Evolutionary conservation across 768 basidiomycete species (phyloP).

Genomic region (Russula sp.): DNA sequence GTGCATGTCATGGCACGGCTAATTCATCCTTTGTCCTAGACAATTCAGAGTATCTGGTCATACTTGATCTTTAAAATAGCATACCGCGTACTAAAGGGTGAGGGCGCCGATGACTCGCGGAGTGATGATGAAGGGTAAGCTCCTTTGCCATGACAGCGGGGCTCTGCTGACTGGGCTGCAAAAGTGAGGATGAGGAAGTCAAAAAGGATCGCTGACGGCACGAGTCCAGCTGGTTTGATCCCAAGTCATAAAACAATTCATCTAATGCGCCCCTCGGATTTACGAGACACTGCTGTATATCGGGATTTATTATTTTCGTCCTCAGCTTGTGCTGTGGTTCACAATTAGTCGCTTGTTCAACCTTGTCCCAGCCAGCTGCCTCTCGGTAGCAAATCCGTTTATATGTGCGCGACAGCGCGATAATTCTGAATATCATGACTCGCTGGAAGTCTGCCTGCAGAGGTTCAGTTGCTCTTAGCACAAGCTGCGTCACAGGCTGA

Average conservation of each 20-base stretch:
- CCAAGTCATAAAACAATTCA: slow-evolving; percentile 3
- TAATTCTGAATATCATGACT: background rate
- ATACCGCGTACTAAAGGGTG: slow-evolving; percentile 69
- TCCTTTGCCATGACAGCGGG: slow-evolving; percentile 6
- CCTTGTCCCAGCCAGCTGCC: background rate
- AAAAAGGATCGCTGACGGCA: slow-evolving; percentile 31
- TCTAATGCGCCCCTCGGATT: slow-evolving; percentile 4
- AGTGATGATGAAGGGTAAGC: slow-evolving; percentile 77
- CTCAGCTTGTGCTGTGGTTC: slow-evolving; percentile 1
- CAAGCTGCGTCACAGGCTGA: background rate
- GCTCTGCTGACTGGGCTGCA: slow-evolving; percentile 6
- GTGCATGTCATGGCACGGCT: background rate
- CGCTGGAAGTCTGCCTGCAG: background rate
- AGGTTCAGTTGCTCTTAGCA: background rate
- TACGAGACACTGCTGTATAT: slow-evolving; percentile 12
- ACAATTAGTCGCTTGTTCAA: background rate
- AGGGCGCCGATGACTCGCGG: slow-evolving; percentile 75
- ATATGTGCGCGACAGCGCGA: background rate
- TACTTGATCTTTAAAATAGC: slow-evolving; percentile 78
- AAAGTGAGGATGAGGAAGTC: slow-evolving; percentile 28
- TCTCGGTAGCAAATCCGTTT: background rate
- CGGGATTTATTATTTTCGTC: background rate
- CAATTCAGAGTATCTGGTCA: slow-evolving; percentile 82
- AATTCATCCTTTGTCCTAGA: slow-evolving; percentile 34
- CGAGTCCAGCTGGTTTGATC: background rate